Percentiles rank a stretch among this genome's conserved stretches.
These are phyloP conservation scores for Echium plantagineum DNA, from an alignment of 257 asterid species.

Conservation along the genomic window DNA sequence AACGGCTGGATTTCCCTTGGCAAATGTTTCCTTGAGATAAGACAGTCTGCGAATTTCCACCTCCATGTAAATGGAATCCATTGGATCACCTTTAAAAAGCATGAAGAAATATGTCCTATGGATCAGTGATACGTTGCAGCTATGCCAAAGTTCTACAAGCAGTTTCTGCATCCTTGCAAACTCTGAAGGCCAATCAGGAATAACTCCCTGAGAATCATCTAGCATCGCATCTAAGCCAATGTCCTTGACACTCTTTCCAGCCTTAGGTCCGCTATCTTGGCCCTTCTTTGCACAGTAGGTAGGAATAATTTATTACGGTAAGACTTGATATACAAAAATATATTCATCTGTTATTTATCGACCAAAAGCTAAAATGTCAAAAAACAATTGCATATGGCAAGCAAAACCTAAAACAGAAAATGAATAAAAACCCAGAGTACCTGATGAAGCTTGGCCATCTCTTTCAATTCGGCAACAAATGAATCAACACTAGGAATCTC, in stretches of 20 bases:
- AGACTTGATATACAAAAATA: not conserved
- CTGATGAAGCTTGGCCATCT: slow-evolving; percentile 86
- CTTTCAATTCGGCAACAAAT: slow-evolving; percentile 90
- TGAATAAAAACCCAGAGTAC: slow-evolving; percentile 24
- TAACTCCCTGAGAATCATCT: slow-evolving; percentile 21
- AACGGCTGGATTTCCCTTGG: slow-evolving; percentile 24
- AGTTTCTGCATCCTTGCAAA: slow-evolving; percentile 27
- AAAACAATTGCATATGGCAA: not conserved
- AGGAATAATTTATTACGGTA: not conserved
- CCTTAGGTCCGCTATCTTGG: slow-evolving; percentile 12
- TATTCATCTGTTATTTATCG: not conserved
- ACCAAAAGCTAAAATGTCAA: not conserved
- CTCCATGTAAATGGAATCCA: slow-evolving; percentile 46
- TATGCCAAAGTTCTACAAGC: slow-evolving; percentile 37
- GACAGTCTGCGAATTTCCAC: slow-evolving; percentile 39
- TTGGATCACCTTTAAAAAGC: slow-evolving; percentile 38
- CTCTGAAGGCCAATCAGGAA: slow-evolving; percentile 32
- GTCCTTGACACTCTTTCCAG: slow-evolving; percentile 20
- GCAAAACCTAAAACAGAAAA: not conserved
- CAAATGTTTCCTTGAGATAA: slow-evolving; percentile 31
- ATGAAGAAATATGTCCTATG: slow-evolving; percentile 46
- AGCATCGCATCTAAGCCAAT: slow-evolving; percentile 26
- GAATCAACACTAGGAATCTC: slow-evolving; percentile 87
- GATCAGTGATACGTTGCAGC: slow-evolving; percentile 37
- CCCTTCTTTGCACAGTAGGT: slow-evolving; percentile 14